These are phyloP conservation scores for Guyanaporus albipodus DNA, from an alignment of 768 basidiomycete genomes.

Conservation along the genomic window DNA sequence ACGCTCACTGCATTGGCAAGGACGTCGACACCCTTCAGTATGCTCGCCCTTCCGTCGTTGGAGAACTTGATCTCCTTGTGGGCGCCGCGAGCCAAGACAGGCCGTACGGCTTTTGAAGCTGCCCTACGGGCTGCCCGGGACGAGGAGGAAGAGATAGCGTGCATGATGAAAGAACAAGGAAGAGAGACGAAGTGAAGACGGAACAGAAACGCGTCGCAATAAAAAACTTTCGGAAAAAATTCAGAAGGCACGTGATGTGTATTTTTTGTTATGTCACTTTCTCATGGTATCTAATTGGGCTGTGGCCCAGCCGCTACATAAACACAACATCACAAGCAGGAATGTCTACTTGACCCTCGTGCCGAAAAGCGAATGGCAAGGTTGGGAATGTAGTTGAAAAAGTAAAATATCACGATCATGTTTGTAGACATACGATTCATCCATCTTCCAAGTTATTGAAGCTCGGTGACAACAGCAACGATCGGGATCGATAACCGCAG, in stretches of 20 bases:
- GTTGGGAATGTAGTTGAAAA: too few species aligned
- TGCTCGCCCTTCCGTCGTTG: slow-evolving; percentile 90
- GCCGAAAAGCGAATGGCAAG: too few species aligned
- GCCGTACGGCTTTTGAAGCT: slow-evolving; percentile 52
- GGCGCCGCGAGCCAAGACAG: slow-evolving; percentile 61
- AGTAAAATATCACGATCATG: too few species aligned
- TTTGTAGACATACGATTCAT: too few species aligned
- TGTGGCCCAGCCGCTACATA: too few species aligned
- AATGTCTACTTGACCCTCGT: too few species aligned
- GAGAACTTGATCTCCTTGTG: slow-evolving; percentile 98
- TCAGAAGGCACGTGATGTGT: slow-evolving; percentile 31
- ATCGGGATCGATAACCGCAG: too few species aligned
- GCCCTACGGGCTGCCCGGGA: slow-evolving; percentile 66
- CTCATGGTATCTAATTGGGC: too few species aligned
- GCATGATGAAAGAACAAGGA: background rate
- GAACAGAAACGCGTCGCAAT: slow-evolving; percentile 16
- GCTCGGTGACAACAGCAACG: too few species aligned
- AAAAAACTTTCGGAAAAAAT: slow-evolving; percentile 29
- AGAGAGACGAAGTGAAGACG: background rate
- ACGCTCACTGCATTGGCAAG: slow-evolving; percentile 96
- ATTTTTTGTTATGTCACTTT: background rate
- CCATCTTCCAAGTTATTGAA: too few species aligned
- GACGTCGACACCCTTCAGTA: slow-evolving; percentile 93
- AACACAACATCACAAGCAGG: too few species aligned
- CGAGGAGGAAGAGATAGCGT: slow-evolving; percentile 59